A percentile compares a stretch with the other conserved stretches of the same genome.
phyloP scores from a whole-genome alignment of 495 filamentous ascomycete genomes.

The Penicillium paradoxum region DNA sequence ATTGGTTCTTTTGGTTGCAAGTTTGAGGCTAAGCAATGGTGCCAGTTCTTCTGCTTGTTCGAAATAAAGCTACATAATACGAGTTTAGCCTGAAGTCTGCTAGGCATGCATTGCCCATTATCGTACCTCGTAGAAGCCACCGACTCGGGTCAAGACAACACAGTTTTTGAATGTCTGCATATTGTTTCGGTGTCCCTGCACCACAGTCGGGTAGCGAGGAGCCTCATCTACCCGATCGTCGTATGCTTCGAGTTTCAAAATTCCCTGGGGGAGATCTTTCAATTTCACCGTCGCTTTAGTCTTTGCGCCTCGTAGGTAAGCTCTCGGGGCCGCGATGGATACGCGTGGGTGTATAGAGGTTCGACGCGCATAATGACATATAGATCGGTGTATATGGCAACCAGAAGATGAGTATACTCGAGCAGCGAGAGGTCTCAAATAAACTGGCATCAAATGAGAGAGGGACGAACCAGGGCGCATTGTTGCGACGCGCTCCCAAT shows the following conservation, averaged over 20 bases:
- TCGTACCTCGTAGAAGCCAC: conserved; percentile 83
- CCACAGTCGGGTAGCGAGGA: conserved; percentile 74
- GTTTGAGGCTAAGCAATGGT: conserved; percentile 81
- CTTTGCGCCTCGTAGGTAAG: conserved; percentile 36
- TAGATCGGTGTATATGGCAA: conserved; percentile 24
- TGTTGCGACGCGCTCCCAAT: conserved; percentile 10
- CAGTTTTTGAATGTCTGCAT: conserved; percentile 88
- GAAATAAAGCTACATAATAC: conserved; percentile 64
- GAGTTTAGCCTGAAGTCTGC: neutral
- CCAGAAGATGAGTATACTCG: conserved; percentile 6
- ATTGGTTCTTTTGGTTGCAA: conserved; percentile 71
- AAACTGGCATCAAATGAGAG: conserved; percentile 1
- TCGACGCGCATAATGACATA: conserved; percentile 34
- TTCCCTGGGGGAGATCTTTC: conserved; percentile 62
- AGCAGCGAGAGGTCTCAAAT: neutral
- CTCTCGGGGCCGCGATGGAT: conserved; percentile 9
- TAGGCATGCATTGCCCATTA: neutral
- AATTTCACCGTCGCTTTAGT: conserved; percentile 53
- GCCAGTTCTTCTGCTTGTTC: conserved; percentile 86
- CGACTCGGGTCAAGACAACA: conserved; percentile 84
- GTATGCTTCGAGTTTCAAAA: conserved; percentile 44
- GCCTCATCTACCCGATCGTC: conserved; percentile 43
- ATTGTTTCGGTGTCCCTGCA: conserved; percentile 84
- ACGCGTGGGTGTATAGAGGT: conserved; percentile 15
- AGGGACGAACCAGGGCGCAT: conserved; percentile 24